These are phyloP conservation scores for Globisporangium barbulae DNA, from an alignment of 352 stramenopile species.

Conservation along the genomic window DNA sequence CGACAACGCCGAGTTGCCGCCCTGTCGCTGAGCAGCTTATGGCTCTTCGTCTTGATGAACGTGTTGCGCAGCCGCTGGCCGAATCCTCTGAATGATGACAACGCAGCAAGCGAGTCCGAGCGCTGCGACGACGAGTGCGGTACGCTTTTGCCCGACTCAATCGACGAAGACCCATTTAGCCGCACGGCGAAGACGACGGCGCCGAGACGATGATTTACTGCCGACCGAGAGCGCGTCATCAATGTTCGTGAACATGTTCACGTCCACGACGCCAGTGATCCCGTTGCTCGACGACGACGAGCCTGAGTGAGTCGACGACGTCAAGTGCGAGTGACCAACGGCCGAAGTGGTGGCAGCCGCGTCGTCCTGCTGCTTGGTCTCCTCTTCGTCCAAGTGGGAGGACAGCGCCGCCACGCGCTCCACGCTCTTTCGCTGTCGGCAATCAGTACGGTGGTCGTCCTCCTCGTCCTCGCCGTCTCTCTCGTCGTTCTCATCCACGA, in stretches of 20 bases:
- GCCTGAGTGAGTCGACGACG: constrained; percentile 21
- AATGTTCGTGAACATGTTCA: constrained; percentile 77
- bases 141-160: constrained; percentile 17
- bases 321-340: constrained; percentile 2
- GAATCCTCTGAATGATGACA: constrained; percentile 62
- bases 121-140: constrained; percentile 6
- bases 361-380: constrained; percentile 47
- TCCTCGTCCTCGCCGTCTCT: constrained; percentile 43
- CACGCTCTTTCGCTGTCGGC: constrained; percentile 13
- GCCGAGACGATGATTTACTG: constrained; percentile 23
- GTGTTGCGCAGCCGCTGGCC: constrained; percentile 65
- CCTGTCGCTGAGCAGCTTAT: constrained; percentile 49
- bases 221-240: constrained; percentile 59
- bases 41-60: constrained; percentile 62
- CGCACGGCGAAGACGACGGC: constrained; percentile 19
- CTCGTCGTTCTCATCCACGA: constrained; percentile 70
- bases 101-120: constrained; percentile 20
- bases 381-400: constrained; percentile 72
- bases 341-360: neutral
- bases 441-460: constrained; percentile 26
- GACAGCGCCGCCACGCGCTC: constrained; percentile 35
- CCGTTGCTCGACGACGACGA: constrained; percentile 32
- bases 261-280: constrained; percentile 72
- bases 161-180: constrained; percentile 5
- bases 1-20: constrained; percentile 29